Conservation (phyloP, 306 rosid species). For the Sechiopsis laciniata region DNA sequence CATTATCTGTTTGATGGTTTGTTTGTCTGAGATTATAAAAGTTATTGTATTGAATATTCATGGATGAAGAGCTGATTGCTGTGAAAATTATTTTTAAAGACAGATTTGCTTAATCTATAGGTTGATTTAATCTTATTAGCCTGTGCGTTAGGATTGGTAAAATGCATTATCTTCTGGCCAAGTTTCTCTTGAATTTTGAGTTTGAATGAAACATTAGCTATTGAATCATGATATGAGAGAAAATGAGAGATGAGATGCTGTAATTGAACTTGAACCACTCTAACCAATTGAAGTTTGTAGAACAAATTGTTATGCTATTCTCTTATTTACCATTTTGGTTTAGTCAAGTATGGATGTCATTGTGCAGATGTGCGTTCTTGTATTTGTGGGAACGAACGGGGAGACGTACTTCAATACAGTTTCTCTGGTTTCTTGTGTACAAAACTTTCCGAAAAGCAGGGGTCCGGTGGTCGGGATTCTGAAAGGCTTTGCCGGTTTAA, state of each 20-base stretch:
- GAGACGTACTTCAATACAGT: slow-evolving; percentile 95
- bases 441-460: slow-evolving; percentile 89
- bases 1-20: not conserved
- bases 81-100: not conserved
- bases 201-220: not conserved
- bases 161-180: no score
- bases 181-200: no score
- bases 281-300: not conserved
- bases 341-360: slow-evolving; percentile 26
- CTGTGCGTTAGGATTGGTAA: no score
- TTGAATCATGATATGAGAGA: no score
- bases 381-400: slow-evolving; percentile 88
- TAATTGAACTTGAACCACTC: not conserved
- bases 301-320: not conserved
- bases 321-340: not conserved
- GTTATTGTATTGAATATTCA: not conserved
- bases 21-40: not conserved
- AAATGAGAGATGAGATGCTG: no score
- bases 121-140: not conserved
- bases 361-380: slow-evolving; percentile 78
- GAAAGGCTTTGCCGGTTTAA: slow-evolving; percentile 88
- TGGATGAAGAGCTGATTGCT: not conserved
- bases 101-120: not conserved
- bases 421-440: slow-evolving; percentile 79
- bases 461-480: slow-evolving; percentile 92